Evolutionary conservation across 2,329 filamentous ascomycete species (phyloP).

Genomic region (Drechslerella dactyloides): DNA sequence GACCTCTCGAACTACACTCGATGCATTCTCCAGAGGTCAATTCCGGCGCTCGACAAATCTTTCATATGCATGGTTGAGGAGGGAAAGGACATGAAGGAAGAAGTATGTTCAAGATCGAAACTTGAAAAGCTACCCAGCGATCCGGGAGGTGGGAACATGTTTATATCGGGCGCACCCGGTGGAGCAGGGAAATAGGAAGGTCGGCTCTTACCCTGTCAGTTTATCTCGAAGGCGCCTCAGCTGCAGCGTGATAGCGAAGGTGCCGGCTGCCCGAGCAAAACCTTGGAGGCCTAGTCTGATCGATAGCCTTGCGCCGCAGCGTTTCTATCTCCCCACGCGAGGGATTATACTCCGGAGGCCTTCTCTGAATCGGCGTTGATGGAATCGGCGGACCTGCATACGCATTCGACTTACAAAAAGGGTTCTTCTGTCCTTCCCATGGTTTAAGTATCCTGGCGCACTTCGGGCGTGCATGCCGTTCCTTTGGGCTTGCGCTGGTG

Average conservation of each 20-base stretch:
- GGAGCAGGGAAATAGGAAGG: slow-evolving; percentile 42
- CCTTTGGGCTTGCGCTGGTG: background rate
- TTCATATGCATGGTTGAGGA: slow-evolving; percentile 17
- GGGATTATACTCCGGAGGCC: slow-evolving; percentile 18
- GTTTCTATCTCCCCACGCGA: slow-evolving; percentile 34
- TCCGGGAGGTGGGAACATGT: slow-evolving; percentile 42
- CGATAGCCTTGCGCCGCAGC: slow-evolving; percentile 6
- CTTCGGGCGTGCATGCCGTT: background rate
- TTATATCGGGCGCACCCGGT: slow-evolving; percentile 21
- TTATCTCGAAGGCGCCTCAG: slow-evolving; percentile 20
- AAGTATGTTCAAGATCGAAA: slow-evolving; percentile 4
- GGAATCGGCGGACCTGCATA: slow-evolving; percentile 17
- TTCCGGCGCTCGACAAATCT: slow-evolving; percentile 28
- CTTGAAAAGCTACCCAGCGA: slow-evolving; percentile 18
- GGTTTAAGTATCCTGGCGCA: slow-evolving; percentile 7
- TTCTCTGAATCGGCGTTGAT: background rate
- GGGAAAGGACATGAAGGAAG: slow-evolving; percentile 23
- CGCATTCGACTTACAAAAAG: background rate
- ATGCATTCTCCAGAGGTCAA: slow-evolving; percentile 32
- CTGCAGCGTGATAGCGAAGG: slow-evolving; percentile 12
- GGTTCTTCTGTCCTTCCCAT: background rate
- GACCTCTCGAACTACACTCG: background rate
- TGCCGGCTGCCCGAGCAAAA: slow-evolving; percentile 16
- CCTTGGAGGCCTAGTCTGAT: slow-evolving; percentile 39
- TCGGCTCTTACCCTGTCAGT: slow-evolving; percentile 17